A percentile compares a stretch with the other conserved stretches of the same genome.
Evolutionary conservation across 139 green algal genomes (phyloP).

Genomic region (Micractinium conductrix): DNA sequence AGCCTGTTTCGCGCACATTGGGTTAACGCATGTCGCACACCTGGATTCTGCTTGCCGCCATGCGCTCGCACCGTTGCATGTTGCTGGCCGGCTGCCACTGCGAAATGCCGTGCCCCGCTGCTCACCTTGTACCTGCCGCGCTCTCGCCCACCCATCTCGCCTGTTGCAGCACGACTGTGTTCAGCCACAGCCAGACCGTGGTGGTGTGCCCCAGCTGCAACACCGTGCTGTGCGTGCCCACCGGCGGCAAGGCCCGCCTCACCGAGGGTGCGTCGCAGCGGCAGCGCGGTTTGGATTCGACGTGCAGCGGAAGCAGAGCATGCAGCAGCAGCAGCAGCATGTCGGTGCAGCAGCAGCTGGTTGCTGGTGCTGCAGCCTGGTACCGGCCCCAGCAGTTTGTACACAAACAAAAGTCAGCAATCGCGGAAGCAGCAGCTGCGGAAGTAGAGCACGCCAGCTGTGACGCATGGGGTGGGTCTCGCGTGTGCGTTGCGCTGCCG

Average conservation of each 20-base stretch:
- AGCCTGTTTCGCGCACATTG: too few species aligned
- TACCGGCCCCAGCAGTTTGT: too few species aligned
- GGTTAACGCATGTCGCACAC: neutral
- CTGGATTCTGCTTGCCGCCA: neutral
- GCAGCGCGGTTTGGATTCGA: neutral
- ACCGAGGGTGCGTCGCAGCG: slow-evolving; percentile 82
- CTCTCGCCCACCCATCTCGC: neutral
- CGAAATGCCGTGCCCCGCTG: neutral
- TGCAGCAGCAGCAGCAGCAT: neutral
- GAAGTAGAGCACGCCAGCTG: too few species aligned
- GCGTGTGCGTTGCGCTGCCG: too few species aligned
- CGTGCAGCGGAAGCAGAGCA: neutral
- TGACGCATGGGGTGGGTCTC: too few species aligned
- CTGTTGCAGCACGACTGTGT: slow-evolving; percentile 96
- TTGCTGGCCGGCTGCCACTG: neutral
- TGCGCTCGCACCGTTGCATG: neutral
- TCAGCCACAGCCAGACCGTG: slow-evolving; percentile 97
- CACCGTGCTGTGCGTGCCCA: slow-evolving; percentile 96
- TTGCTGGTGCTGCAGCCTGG: too few species aligned
- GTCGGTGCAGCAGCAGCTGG: too few species aligned
- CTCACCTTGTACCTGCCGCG: neutral
- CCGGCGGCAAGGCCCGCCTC: slow-evolving; percentile 91
- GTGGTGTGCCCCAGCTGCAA: slow-evolving; percentile 97
- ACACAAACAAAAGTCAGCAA: too few species aligned
- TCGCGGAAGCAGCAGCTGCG: too few species aligned